Evolutionary conservation across 306 rosid species (phyloP).

Genomic region (Gillenia trifoliata): DNA sequence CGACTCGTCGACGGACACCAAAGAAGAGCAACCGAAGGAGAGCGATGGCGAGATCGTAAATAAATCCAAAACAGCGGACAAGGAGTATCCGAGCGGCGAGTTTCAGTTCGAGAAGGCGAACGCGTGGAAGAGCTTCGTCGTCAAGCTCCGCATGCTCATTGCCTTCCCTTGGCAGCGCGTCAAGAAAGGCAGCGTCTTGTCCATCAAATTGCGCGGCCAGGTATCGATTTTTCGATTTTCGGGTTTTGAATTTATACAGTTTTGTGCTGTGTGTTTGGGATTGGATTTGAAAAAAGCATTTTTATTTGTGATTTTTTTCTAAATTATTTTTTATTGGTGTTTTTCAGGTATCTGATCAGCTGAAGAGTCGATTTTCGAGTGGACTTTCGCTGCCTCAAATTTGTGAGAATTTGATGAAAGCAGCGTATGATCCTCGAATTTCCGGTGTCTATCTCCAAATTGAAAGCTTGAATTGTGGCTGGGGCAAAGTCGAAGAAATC

Average conservation of each 20-base stretch:
- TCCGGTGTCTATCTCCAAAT: slow-evolving; percentile 76
- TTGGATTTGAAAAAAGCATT: not conserved
- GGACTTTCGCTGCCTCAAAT: slow-evolving; percentile 82
- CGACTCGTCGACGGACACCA: slow-evolving; percentile 30
- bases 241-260: not conserved
- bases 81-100: slow-evolving; percentile 64
- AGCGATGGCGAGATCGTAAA: not conserved
- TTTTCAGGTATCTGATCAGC: slow-evolving; percentile 72
- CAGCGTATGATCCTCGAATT: slow-evolving; percentile 88
- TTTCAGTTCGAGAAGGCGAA: slow-evolving; percentile 48
- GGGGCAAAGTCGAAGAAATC: slow-evolving; percentile 94
- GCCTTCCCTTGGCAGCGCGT: slow-evolving; percentile 90
- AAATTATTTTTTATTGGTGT: not conserved
- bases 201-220: slow-evolving; percentile 85
- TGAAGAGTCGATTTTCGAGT: slow-evolving; percentile 61
- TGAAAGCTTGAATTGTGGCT: slow-evolving; percentile 77
- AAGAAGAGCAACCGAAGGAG: not conserved
- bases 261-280: not conserved
- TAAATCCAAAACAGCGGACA: slow-evolving; percentile 2
- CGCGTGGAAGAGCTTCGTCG: slow-evolving; percentile 51
- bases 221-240: slow-evolving; percentile 24
- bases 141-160: slow-evolving; percentile 65
- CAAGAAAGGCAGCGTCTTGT: slow-evolving; percentile 62
- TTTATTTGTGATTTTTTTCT: not conserved
- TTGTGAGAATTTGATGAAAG: slow-evolving; percentile 81